A percentile compares a stretch with the other conserved stretches of the same genome.
Conservation (phyloP, 1,284 basidiomycete species). For the Trichosporon inkin region DNA sequence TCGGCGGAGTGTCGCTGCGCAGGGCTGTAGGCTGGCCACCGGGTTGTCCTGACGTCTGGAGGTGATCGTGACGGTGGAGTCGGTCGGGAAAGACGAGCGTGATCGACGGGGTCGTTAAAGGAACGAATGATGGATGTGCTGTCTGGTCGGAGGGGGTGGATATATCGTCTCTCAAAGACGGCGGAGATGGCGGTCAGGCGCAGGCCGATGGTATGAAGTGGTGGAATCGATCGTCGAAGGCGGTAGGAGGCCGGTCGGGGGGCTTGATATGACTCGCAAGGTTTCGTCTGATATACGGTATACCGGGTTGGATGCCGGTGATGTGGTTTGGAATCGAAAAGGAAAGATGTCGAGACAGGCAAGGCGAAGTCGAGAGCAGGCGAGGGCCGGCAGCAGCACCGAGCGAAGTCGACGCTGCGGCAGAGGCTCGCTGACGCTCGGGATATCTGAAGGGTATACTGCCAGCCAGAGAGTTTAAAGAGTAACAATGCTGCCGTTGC, state of each 20-base stretch:
- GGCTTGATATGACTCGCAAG: neutral
- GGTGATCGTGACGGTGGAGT: neutral
- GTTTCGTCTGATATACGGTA: neutral
- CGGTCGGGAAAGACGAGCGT: neutral
- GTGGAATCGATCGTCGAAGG: neutral
- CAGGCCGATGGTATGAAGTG: neutral
- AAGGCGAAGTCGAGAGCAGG: neutral
- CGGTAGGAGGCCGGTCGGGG: neutral
- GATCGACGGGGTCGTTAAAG: neutral
- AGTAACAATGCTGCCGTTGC: slow-evolving; percentile 9
- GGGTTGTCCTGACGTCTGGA: neutral
- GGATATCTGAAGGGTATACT: slow-evolving; percentile 3
- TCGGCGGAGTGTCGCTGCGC: neutral
- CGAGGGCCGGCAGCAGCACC: neutral
- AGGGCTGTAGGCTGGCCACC: neutral
- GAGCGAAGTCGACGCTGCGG: neutral
- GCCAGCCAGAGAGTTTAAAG: slow-evolving; percentile 8
- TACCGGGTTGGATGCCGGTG: neutral
- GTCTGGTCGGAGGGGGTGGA: neutral
- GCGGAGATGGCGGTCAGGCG: neutral
- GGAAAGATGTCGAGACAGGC: too few relatives aligned
- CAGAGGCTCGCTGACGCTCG: neutral
- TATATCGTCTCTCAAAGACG: slow-evolving; percentile 3
- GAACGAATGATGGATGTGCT: neutral
- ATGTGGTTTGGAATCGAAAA: too few relatives aligned